phyloP scores from a whole-genome alignment of 345 rosid genomes.

The Populus deltoides region DNA sequence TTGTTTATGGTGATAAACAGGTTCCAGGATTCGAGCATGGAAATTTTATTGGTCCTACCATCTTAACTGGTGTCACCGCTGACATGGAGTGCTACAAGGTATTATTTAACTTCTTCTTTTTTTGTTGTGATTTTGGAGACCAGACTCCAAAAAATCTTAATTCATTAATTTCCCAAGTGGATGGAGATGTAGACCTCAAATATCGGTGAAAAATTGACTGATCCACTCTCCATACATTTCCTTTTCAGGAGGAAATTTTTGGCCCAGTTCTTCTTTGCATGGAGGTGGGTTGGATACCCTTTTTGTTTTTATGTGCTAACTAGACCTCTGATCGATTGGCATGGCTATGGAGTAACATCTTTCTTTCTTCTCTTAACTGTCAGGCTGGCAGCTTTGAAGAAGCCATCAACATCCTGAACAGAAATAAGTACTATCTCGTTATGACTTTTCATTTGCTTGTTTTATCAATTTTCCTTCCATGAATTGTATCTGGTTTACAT shows the following conservation, averaged over 20 bases:
- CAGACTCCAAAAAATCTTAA: neutral
- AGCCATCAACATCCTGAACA: conserved; percentile 74
- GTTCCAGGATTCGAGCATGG: conserved; percentile 92
- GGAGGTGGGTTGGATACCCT: conserved; percentile 49
- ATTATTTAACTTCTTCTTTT: neutral
- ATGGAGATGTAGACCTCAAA: neutral
- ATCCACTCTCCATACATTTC: conserved; percentile 2
- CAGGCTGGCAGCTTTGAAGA: conserved; percentile 91
- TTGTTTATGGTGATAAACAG: conserved; percentile 40
- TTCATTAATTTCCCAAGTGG: neutral
- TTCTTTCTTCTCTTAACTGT: conserved; percentile 4
- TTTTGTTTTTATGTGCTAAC: conserved; percentile 9
- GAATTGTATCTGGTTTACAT: neutral
- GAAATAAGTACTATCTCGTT: conserved; percentile 55
- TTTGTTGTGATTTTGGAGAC: neutral
- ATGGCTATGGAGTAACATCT: conserved; percentile 14
- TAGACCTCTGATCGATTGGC: neutral
- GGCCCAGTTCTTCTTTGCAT: conserved; percentile 97
- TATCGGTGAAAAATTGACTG: conserved; percentile 3
- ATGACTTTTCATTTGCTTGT: conserved; percentile 3
- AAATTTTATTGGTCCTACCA: conserved; percentile 91
- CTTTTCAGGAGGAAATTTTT: conserved; percentile 90
- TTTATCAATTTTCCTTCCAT: neutral
- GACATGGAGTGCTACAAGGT: conserved; percentile 99
- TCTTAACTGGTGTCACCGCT: conserved; percentile 72